Percentiles rank a stretch among this genome's conserved stretches.
Evolutionary conservation across 1,284 basidiomycete species (phyloP).

Genomic region (Mycena sp.): DNA sequence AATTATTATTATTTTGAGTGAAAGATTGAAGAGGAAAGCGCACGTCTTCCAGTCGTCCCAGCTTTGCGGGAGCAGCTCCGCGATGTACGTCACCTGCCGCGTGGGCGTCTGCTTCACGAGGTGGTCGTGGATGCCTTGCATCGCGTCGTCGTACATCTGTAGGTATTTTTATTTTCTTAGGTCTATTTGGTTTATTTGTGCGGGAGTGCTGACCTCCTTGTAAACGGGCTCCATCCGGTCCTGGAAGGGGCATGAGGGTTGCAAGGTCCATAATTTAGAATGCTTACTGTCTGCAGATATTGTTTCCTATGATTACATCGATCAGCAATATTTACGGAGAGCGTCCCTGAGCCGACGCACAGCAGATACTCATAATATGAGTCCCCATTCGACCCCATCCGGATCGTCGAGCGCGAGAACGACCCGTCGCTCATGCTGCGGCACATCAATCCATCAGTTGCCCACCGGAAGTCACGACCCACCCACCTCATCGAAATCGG

Average conservation of each 20-base stretch:
- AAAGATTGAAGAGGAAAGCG: background rate
- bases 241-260: constrained; percentile 39
- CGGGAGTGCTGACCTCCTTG: background rate
- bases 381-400: constrained; percentile 80
- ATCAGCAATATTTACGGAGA: background rate
- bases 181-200: background rate
- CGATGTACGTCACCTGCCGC: constrained; percentile 55
- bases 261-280: too few relatives aligned
- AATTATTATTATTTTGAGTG: too few relatives aligned
- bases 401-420: constrained; percentile 51
- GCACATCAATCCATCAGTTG: background rate
- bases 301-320: constrained; percentile 63
- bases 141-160: constrained; percentile 84
- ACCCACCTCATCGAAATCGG: constrained; percentile 15
- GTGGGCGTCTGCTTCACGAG: constrained; percentile 56
- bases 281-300: constrained; percentile 67
- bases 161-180: too few relatives aligned
- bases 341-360: constrained; percentile 48
- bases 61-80: constrained; percentile 74
- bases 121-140: constrained; percentile 77
- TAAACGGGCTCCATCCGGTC: constrained; percentile 7
- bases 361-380: constrained; percentile 92
- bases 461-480: background rate
- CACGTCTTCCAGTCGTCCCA: constrained; percentile 29
- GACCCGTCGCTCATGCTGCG: background rate